Percentiles rank a stretch among this genome's conserved stretches.
phyloP scores from a whole-genome alignment of 805 yeast species.

The Sungouiella blattae region DNA sequence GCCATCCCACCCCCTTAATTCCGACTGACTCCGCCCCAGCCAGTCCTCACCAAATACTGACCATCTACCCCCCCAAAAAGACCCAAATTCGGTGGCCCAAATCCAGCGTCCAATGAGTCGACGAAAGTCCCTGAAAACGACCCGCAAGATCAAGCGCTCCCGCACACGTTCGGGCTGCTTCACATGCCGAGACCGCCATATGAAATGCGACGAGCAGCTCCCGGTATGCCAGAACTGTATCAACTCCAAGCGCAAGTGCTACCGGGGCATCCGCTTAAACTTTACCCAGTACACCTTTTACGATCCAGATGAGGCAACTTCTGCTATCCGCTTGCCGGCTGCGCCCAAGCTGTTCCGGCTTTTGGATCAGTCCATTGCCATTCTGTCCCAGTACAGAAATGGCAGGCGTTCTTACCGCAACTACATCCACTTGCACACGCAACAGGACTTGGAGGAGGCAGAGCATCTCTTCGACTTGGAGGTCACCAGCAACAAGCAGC shows the following conservation, averaged over 20 bases:
- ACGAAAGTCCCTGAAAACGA: too few species aligned
- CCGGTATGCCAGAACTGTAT: conserved; percentile 60
- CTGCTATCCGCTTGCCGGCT: neutral
- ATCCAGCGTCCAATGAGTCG: too few species aligned
- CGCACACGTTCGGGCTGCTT: conserved; percentile 52
- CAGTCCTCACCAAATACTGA: too few species aligned
- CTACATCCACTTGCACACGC: conserved; percentile 28
- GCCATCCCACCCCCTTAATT: too few species aligned
- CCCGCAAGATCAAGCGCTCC: conserved; percentile 29
- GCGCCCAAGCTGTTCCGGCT: conserved; percentile 14
- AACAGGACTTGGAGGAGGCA: conserved; percentile 30
- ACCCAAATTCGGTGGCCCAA: too few species aligned
- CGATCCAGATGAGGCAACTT: conserved; percentile 22
- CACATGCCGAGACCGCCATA: conserved; percentile 62
- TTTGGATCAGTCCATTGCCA: conserved; percentile 43
- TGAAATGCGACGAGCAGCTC: conserved; percentile 63
- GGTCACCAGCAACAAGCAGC: too few species aligned
- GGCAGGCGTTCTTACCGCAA: conserved; percentile 31
- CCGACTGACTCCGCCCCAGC: too few species aligned
- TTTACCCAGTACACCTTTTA: conserved; percentile 41
- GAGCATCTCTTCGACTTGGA: conserved; percentile 20
- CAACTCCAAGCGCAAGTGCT: conserved; percentile 46
- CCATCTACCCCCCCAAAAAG: too few species aligned
- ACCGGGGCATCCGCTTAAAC: conserved; percentile 44
- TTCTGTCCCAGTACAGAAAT: conserved; percentile 36